Evolutionary conservation across 2,329 filamentous ascomycete genomes (phyloP), one percentile per base, ranked within the genome.

Genomic region (Reticulascus tulasneorum): DNA sequence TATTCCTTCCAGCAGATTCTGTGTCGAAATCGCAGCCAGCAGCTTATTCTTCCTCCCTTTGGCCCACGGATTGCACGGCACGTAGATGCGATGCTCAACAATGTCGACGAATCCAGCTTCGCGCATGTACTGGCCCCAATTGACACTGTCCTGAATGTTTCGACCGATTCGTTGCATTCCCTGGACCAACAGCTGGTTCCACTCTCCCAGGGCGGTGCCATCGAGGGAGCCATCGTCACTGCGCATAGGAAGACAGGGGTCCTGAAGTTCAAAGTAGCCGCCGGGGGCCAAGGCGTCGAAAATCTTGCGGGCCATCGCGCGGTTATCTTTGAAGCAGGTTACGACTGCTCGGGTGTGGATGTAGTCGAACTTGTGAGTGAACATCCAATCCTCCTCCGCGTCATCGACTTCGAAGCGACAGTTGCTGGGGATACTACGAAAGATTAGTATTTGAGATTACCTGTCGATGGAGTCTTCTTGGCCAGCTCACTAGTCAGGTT

Each of bases 261-360:
- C 70, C n/a, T 66, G 58, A 3, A 64, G 46, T 42, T 72, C 67
- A 13, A 67, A 50, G 26, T 49, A 56, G 5, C 66, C 74, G 9
- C 75, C 75, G 0, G 77, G 75, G 40, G 69, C 70, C 20, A 77
- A 59, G 35, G 69, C 51, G 34, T 70, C 69, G 29, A 58, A 54
- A 39, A 78, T 60, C 29, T 29, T 13, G 7, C 22, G 17, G 20
- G 3, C 10, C 4, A 15, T 15, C 8, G 9, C 17, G 12, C 12
- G 11, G 26, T 21, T n/a, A 6, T 9, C 50, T 33, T 65, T 63
- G 5, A n/a, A n/a, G n/a, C n/a, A n/a, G n/a, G n/a, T n/a, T n/a
- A n/a, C n/a, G 46, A 81, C 60, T 42, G 74, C 64, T 20, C 72
- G 68, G 5, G 70, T 71, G 50, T 79, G 77, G 43, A 82, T 73